These are phyloP conservation scores for Rosa chinensis DNA, from an alignment of 306 rosid species.

Conservation along the genomic window DNA sequence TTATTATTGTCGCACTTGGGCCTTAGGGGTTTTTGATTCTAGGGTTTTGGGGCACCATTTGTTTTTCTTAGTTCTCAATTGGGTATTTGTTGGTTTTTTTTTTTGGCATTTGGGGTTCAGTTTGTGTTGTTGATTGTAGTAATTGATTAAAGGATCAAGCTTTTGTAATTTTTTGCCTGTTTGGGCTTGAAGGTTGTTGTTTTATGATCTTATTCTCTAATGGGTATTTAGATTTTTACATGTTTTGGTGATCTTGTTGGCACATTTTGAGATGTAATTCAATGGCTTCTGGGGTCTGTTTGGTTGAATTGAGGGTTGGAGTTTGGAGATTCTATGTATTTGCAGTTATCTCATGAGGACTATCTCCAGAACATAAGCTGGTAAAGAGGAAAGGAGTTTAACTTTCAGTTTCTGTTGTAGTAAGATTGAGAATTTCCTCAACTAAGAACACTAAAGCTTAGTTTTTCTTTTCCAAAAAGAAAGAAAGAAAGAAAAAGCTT, in stretches of 20 bases:
- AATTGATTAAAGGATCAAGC: neutral
- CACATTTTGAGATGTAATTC: neutral
- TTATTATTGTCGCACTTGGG: neutral
- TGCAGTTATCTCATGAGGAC: slow-evolving; percentile 4
- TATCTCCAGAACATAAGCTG: neutral
- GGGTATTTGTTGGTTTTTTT: neutral
- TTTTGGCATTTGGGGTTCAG: neutral
- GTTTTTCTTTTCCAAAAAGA: neutral
- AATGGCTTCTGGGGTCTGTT: neutral
- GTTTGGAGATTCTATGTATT: neutral
- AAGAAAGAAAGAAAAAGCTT: neutral
- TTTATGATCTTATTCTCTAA: neutral
- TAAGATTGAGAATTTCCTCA: neutral
- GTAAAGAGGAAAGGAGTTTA: neutral
- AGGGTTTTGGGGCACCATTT: slow-evolving; percentile 19
- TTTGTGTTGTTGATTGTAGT: neutral
- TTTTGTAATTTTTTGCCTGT: slow-evolving; percentile 17
- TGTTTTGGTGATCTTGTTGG: neutral
- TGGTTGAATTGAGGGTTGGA: neutral
- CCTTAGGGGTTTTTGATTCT: neutral
- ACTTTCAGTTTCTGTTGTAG: neutral
- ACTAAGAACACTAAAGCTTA: neutral
- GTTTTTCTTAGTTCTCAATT: neutral
- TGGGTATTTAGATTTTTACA: slow-evolving; percentile 6
- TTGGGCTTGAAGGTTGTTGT: neutral